phyloP scores from a whole-genome alignment of 225 moss, liverwort and hornwort genomes.

The Straminergon stramineum region DNA sequence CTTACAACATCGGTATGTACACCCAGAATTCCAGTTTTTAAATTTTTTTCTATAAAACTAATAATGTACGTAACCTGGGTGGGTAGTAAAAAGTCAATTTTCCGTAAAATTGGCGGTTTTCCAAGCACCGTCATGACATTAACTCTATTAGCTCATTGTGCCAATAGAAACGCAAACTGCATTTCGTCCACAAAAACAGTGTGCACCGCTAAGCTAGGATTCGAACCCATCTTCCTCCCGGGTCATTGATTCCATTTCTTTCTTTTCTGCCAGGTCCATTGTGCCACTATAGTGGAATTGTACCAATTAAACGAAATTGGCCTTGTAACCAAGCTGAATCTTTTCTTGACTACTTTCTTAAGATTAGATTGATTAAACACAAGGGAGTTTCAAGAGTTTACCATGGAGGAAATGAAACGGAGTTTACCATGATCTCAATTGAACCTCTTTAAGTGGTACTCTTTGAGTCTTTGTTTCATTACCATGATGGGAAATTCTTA shows the following conservation, averaged over 20 bases:
- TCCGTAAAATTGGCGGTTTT: not conserved
- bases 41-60: not conserved
- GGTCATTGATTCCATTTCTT: not conserved
- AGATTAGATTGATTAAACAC: not conserved
- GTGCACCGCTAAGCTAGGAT: not conserved
- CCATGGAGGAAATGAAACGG: not conserved
- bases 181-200: not conserved
- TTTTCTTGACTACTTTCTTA: not conserved
- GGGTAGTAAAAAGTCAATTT: not conserved
- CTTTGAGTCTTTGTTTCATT: too few relatives aligned
- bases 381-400: not conserved
- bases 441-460: not conserved
- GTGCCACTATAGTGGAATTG: not conserved
- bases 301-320: not conserved
- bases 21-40: not conserved
- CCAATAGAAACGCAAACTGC: too few relatives aligned
- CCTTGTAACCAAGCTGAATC: not conserved
- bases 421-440: not conserved
- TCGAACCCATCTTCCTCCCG: not conserved
- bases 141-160: too few relatives aligned
- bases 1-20: constrained; percentile 49
- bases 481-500: too few relatives aligned
- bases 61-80: not conserved
- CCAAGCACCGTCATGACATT: not conserved
- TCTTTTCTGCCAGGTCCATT: not conserved